Base-by-base conservation (phyloP, 768 basidiomycete species). In the Lentinula boryana region DNA sequence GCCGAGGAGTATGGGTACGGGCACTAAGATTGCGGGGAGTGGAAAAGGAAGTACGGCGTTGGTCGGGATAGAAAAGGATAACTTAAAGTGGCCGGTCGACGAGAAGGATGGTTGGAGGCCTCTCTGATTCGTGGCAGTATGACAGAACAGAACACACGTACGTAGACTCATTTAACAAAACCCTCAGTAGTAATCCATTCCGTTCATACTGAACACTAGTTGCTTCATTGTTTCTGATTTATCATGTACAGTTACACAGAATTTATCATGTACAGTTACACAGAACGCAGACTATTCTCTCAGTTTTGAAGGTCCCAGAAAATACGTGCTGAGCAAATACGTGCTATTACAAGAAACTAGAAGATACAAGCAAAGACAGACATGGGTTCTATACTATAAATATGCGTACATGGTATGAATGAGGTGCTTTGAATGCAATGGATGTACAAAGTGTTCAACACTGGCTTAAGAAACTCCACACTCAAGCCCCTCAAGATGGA, bases 11-110 rank as follows among this genome's bases (percentile, higher is more conserved):
- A 63, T 57, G 65, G 60, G 21, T 64, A 66, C 54, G 63, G 33
- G 59, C 67, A 60, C 61, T 65, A 49, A 40, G 10, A 15, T 32
- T 18, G 12, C 13, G n/a, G 57, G 40, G 36, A 49, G 9, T 13
- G 4, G 44, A 44, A 49, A 33, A 5, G 57, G 33, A n/a, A 58
- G 31, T 41, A 21, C 3, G 46, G 31, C 8, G n/a, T 18, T 61
- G 31, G 60, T 46, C 58, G 64, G 62, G 23, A 64, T 58, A 23
- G 79, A 80, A 65, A 69, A 76, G 63, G 84, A 87, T 66, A 78
- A 80, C 62, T 67, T 86, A 61, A 87, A 87, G 68, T 85, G 80
- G 81, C 86, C 84, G 6, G 78, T 75, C 63, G 81, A 79, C 1
- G 79, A 86, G 23, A 81, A 80, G 1, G 79, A 86, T 18, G 84